Evolutionary conservation across 768 basidiomycete genomes (phyloP).

Genomic region (Terana coerulea): DNA sequence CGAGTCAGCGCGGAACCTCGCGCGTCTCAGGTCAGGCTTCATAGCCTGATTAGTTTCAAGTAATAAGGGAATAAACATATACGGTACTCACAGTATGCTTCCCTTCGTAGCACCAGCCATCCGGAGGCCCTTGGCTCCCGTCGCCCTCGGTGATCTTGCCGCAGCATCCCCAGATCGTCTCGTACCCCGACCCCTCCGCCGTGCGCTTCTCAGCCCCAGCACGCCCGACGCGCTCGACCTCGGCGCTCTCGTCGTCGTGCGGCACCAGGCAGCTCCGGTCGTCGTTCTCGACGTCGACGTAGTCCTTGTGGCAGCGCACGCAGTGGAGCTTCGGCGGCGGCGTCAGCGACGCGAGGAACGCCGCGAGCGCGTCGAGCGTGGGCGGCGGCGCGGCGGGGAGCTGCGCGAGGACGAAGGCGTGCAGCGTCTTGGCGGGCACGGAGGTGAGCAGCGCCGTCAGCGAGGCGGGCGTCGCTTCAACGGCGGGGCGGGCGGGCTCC

Average conservation of each 20-base stretch:
- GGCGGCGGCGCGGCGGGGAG: conserved; percentile 36
- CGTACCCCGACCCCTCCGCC: conserved; percentile 35
- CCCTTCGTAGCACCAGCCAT: conserved; percentile 87
- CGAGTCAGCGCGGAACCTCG: conserved; percentile 76
- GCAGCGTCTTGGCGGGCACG: conserved; percentile 65
- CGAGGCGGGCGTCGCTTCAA: conserved; percentile 31
- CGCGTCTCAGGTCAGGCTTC: conserved; percentile 71
- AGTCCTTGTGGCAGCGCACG: conserved; percentile 68
- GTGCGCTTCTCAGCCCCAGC: conserved; percentile 25
- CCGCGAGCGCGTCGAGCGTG: conserved; percentile 43
- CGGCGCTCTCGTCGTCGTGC: conserved; percentile 79
- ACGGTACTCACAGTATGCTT: conserved; percentile 59
- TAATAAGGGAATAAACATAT: not conserved
- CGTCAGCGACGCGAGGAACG: conserved; percentile 58
- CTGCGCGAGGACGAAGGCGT: conserved; percentile 54
- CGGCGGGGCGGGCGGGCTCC: conserved; percentile 17
- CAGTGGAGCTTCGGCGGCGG: conserved; percentile 74
- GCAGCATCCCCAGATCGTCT: conserved; percentile 73
- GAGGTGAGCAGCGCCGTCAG: conserved; percentile 51
- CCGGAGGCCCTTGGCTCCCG: conserved; percentile 79
- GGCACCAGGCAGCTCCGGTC: conserved; percentile 65
- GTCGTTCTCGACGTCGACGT: conserved; percentile 69
- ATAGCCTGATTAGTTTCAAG: not conserved
- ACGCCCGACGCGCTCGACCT: conserved; percentile 56
- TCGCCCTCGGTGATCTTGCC: conserved; percentile 68